Conservation (phyloP, 2,329 filamentous ascomycete genomes). For the Didymella arachidicola region DNA sequence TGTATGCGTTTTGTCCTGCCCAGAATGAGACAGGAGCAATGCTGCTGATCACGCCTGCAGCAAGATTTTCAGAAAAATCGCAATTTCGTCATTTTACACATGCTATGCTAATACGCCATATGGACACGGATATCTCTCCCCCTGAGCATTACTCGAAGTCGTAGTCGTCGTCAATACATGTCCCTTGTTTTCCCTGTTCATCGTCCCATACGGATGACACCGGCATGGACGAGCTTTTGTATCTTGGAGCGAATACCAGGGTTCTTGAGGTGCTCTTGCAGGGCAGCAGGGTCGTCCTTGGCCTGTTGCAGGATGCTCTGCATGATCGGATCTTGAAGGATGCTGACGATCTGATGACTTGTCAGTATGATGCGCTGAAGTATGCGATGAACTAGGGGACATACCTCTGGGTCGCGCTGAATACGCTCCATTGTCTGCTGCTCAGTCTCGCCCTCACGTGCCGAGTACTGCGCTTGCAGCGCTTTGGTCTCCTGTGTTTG, state of each 20-base stretch:
- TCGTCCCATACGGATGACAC: constrained; percentile 82
- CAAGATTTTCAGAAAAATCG: neutral
- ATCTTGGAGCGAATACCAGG: constrained; percentile 84
- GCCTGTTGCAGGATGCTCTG: constrained; percentile 96
- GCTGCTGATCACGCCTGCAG: constrained; percentile 44
- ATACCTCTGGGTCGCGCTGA: constrained; percentile 86
- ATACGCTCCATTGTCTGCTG: constrained; percentile 93
- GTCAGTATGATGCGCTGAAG: neutral
- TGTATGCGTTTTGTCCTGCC: too few relatives aligned
- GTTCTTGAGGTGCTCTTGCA: constrained; percentile 98
- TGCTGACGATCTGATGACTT: constrained; percentile 73
- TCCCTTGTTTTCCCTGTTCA: constrained; percentile 29
- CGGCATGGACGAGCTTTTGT: constrained; percentile 91
- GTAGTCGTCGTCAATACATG: constrained; percentile 20
- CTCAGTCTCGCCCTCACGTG: constrained; percentile 93
- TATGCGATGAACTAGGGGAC: constrained; percentile 41
- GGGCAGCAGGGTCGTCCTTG: constrained; percentile 87
- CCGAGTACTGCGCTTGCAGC: constrained; percentile 84
- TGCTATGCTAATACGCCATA: constrained; percentile 34
- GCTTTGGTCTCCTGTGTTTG: constrained; percentile 95
- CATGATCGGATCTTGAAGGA: constrained; percentile 97
- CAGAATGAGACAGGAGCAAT: too few relatives aligned
- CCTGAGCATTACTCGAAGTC: constrained; percentile 13
- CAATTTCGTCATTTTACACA: constrained; percentile 18
- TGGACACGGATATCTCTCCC: constrained; percentile 11